Percentiles rank a stretch among this genome's conserved stretches.
Evolutionary conservation across 306 rosid species (phyloP).

Genomic region (Casuarina equisetifolia): DNA sequence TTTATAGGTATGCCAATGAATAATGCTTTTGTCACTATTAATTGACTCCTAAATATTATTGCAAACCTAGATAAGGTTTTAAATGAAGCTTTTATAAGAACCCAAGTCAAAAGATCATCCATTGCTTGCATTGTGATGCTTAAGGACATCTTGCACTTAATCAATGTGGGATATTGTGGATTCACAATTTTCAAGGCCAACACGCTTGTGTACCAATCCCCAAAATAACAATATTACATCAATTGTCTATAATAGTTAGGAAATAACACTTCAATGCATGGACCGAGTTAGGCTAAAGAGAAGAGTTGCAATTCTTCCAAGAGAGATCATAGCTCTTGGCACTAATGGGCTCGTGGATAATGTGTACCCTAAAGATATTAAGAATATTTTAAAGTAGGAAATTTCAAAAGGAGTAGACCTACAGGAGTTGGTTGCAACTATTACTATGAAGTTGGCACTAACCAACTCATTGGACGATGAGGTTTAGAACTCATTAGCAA

Average conservation of each 20-base stretch:
- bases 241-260: slow-evolving; percentile 17
- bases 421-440: neutral
- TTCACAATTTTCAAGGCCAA: slow-evolving; percentile 24
- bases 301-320: neutral
- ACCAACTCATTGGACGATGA: neutral
- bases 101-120: slow-evolving; percentile 15
- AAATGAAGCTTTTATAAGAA: too few species aligned
- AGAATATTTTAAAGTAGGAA: neutral
- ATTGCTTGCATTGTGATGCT: slow-evolving; percentile 28
- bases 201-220: neutral
- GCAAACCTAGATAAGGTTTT: too few species aligned
- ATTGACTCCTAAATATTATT: too few species aligned
- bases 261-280: neutral
- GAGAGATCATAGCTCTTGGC: neutral
- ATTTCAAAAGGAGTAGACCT: neutral
- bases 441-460: neutral
- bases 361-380: neutral
- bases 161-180: slow-evolving; percentile 28
- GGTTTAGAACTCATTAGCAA: neutral
- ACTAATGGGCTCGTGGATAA: neutral
- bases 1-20: too few species aligned
- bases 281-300: neutral
- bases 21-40: too few species aligned
- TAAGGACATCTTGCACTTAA: neutral
- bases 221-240: neutral